Conservation (phyloP, 352 stramenopile genomes). For the Phytophthora rubi region DNA sequence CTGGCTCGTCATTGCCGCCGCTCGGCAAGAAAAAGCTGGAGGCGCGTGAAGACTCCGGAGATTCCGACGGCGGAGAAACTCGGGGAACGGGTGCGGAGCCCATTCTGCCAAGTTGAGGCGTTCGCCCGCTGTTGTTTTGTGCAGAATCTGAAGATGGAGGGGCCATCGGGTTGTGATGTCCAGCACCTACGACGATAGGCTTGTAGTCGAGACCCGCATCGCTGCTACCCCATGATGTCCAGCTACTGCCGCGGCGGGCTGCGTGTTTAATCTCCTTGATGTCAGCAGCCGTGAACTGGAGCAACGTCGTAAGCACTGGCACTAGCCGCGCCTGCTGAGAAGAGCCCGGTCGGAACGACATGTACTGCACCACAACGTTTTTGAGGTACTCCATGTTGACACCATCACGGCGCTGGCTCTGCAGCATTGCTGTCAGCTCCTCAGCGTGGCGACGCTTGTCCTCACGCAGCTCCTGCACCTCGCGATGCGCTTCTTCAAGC, state of each 20-base stretch:
- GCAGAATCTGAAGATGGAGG: constrained; percentile 14
- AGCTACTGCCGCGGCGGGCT: constrained; percentile 66
- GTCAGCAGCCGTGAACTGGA: constrained; percentile 82
- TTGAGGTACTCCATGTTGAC: constrained; percentile 93
- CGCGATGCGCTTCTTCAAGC: constrained; percentile 48
- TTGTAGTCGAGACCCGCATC: constrained; percentile 60
- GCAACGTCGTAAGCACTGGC: constrained; percentile 84
- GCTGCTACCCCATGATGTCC: constrained; percentile 70
- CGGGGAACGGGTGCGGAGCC: constrained; percentile 22
- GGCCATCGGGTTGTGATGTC: constrained; percentile 39
- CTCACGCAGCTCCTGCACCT: constrained; percentile 61
- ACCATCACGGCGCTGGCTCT: constrained; percentile 82
- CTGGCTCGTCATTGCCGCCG: constrained; percentile 37
- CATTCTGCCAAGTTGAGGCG: constrained; percentile 24
- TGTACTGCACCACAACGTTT: constrained; percentile 92
- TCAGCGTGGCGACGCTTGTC: constrained; percentile 70
- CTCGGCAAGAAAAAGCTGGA: constrained; percentile 69
- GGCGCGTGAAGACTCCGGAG: constrained; percentile 35
- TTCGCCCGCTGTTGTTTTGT: constrained; percentile 21
- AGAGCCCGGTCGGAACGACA: constrained; percentile 86
- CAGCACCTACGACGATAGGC: constrained; percentile 51
- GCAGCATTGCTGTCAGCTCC: constrained; percentile 77
- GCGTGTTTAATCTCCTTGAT: constrained; percentile 81
- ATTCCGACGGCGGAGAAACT: constrained; percentile 25
- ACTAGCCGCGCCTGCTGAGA: constrained; percentile 80